A percentile compares a stretch with the other conserved stretches of the same genome.
phyloP scores from a whole-genome alignment of 2,329 filamentous ascomycete genomes.

The Periconia digitata region DNA sequence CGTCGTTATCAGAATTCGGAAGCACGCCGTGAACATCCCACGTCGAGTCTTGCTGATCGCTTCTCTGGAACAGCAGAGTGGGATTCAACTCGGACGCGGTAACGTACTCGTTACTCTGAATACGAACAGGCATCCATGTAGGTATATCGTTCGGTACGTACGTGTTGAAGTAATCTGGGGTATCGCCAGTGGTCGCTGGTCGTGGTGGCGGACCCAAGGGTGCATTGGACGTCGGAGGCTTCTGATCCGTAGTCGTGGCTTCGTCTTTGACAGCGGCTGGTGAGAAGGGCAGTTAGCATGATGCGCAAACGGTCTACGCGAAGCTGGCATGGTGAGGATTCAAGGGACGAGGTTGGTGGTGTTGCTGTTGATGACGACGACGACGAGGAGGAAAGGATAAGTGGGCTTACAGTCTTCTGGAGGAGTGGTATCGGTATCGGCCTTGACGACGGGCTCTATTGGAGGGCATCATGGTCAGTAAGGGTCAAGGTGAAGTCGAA shows the following conservation, averaged over 20 bases:
- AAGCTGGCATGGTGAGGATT: not conserved
- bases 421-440: not conserved
- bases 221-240: constrained; percentile 44
- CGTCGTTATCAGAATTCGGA: not conserved
- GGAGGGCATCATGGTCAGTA: not conserved
- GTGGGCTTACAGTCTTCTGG: not conserved
- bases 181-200: constrained; percentile 44
- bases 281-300: constrained; percentile 19
- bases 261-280: constrained; percentile 25
- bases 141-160: constrained; percentile 6
- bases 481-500: too few relatives aligned
- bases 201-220: constrained; percentile 56
- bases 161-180: constrained; percentile 55
- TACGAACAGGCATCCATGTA: not conserved
- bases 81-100: not conserved
- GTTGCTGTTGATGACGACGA: not conserved
- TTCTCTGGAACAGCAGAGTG: not conserved
- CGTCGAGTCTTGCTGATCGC: not conserved
- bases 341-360: not conserved
- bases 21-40: not conserved
- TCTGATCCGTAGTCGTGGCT: constrained; percentile 21
- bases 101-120: not conserved
- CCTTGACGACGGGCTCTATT: not conserved
- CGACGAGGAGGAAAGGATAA: not conserved
- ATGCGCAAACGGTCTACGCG: constrained; percentile 5